Evolutionary conservation across 1,284 basidiomycete species (phyloP).

Genomic region (Waitea zeae): DNA sequence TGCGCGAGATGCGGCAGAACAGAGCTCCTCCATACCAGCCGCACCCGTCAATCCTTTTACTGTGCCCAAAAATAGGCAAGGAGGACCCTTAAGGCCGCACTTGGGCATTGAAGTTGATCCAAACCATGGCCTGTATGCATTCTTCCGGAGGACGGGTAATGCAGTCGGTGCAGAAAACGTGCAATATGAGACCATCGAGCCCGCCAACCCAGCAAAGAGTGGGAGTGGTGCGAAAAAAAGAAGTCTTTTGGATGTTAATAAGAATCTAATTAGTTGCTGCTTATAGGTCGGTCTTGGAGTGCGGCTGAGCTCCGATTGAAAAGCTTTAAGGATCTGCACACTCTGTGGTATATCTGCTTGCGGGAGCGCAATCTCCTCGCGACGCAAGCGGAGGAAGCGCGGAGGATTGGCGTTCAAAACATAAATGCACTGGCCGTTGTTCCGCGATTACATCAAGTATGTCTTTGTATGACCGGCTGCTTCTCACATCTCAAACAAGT

Average conservation of each 20-base stretch:
- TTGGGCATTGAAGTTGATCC: slow-evolving; percentile 23
- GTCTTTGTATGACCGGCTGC: slow-evolving; percentile 9
- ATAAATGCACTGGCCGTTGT: neutral
- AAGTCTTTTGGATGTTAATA: too few species aligned
- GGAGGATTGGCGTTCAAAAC: slow-evolving; percentile 34
- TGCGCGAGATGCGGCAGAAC: too few species aligned
- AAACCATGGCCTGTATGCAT: slow-evolving; percentile 58
- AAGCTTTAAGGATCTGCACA: slow-evolving; percentile 84
- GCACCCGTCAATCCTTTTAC: too few species aligned
- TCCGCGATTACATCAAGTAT: slow-evolving; percentile 5
- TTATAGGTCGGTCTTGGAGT: slow-evolving; percentile 68
- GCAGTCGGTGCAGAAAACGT: slow-evolving; percentile 18
- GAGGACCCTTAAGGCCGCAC: too few species aligned
- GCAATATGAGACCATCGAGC: slow-evolving; percentile 24
- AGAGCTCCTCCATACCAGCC: too few species aligned
- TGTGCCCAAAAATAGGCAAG: too few species aligned
- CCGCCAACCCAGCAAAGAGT: slow-evolving; percentile 20
- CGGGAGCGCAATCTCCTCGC: slow-evolving; percentile 80
- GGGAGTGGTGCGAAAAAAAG: too few species aligned
- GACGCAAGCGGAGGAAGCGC: slow-evolving; percentile 69
- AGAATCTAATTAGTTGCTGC: too few species aligned
- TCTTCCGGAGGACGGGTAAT: slow-evolving; percentile 42
- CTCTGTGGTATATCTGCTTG: slow-evolving; percentile 80
- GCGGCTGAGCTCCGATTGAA: slow-evolving; percentile 76
- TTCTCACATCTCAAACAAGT: neutral